Conservation (phyloP, 495 filamentous ascomycete genomes). For the Lophium mytilinum region DNA sequence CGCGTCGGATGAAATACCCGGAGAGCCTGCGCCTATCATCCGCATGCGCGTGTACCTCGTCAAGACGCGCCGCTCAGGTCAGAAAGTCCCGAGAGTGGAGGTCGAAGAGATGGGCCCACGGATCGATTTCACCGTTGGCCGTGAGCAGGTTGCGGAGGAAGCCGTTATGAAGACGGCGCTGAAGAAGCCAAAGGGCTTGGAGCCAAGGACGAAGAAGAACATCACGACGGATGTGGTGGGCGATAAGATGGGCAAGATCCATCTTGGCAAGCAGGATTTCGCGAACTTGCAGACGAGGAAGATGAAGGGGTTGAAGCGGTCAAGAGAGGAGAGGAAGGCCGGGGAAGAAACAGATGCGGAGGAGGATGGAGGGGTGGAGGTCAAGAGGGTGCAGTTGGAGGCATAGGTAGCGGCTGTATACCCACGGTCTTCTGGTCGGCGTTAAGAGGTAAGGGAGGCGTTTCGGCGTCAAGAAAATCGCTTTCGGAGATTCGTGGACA, state of each 20-base stretch:
- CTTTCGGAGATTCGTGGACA: too few relatives aligned
- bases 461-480: too few relatives aligned
- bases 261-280: conserved; percentile 86
- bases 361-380: not conserved
- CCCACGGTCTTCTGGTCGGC: too few relatives aligned
- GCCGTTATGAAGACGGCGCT: conserved; percentile 80
- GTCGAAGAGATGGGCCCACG: conserved; percentile 92
- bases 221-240: conserved; percentile 82
- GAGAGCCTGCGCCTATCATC: conserved; percentile 55
- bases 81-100: conserved; percentile 82
- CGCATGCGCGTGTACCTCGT: conserved; percentile 81
- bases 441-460: too few relatives aligned
- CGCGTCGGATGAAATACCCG: conserved; percentile 60
- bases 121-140: conserved; percentile 85
- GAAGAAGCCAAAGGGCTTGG: conserved; percentile 67
- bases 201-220: conserved; percentile 82
- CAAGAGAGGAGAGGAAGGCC: conserved; percentile 40
- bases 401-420: too few relatives aligned
- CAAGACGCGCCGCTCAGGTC: conserved; percentile 73
- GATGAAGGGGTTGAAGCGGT: conserved; percentile 97
- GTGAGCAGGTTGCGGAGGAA: conserved; percentile 66
- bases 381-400: not conserved
- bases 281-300: conserved; percentile 84
- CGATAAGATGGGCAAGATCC: conserved; percentile 91
- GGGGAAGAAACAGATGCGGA: conserved; percentile 13